Percentiles rank a stretch among this genome's conserved stretches.
phyloP scores from a whole-genome alignment of 2,329 filamentous ascomycete genomes.

The Colletotrichum godetiae region DNA sequence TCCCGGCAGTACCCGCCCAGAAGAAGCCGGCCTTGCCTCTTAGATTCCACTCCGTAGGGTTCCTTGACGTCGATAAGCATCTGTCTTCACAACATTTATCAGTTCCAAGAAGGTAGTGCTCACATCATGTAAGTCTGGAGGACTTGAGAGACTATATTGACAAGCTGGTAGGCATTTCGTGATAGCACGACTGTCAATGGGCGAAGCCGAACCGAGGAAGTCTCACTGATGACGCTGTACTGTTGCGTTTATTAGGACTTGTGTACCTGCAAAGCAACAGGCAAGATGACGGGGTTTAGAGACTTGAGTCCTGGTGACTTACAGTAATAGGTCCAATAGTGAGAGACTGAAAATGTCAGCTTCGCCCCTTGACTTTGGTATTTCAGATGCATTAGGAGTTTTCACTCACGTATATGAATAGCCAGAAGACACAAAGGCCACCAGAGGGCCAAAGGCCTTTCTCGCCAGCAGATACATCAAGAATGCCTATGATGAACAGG shows the following conservation, averaged over 20 bases:
- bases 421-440: slow-evolving; percentile 55
- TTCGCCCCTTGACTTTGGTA: neutral
- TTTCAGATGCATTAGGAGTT: no score
- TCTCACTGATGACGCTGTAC: slow-evolving; percentile 57
- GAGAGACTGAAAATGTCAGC: slow-evolving; percentile 43
- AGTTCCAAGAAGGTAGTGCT: neutral
- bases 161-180: slow-evolving; percentile 52
- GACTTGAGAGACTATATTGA: slow-evolving; percentile 51
- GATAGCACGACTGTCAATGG: slow-evolving; percentile 58
- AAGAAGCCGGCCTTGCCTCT: slow-evolving; percentile 56
- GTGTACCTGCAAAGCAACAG: no score
- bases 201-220: slow-evolving; percentile 56
- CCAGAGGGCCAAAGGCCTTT: slow-evolving; percentile 52
- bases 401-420: slow-evolving; percentile 47
- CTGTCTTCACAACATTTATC: no score
- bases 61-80: slow-evolving; percentile 25
- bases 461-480: slow-evolving; percentile 52
- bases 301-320: slow-evolving; percentile 33
- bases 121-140: slow-evolving; percentile 48
- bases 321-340: slow-evolving; percentile 58
- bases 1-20: slow-evolving; percentile 54
- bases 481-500: slow-evolving; percentile 53
- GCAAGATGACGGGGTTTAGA: neutral
- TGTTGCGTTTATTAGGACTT: neutral
- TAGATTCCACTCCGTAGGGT: slow-evolving; percentile 50